A percentile compares a stretch with the other conserved stretches of the same genome.
Conservation (phyloP, 2,329 filamentous ascomycete genomes). For the Fusarium chlamydosporum region DNA sequence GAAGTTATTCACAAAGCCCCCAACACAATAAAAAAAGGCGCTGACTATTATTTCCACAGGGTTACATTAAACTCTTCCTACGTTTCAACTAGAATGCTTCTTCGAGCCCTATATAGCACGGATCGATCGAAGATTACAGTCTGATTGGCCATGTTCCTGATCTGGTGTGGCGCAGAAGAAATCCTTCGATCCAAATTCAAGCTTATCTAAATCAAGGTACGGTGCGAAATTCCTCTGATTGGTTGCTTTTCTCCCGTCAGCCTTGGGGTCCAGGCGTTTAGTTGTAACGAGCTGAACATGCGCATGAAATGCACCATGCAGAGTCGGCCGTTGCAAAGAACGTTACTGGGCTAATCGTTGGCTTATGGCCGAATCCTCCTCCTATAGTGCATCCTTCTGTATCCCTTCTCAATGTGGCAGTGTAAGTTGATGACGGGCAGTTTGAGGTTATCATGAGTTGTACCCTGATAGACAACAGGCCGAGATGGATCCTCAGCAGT, state of each 20-base stretch:
- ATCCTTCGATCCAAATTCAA: slow-evolving; percentile 6
- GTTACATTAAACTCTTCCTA: not conserved
- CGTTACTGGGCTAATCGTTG: not conserved
- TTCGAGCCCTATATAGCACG: too few species aligned
- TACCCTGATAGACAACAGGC: rapidly evolving
- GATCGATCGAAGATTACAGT: not conserved
- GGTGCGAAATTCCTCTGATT: slow-evolving; percentile 1
- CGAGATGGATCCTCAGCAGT: rapidly evolving
- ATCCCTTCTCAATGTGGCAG: not conserved
- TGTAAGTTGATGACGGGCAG: not conserved
- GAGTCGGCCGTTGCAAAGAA: too few species aligned
- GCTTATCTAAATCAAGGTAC: slow-evolving; percentile 5
- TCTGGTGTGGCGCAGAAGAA: slow-evolving; percentile 1
- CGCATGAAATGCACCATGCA: not conserved
- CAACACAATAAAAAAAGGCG: not conserved
- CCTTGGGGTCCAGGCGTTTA: not conserved
- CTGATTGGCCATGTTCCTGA: not conserved
- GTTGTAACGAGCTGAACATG: not conserved
- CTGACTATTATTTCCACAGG: not conserved
- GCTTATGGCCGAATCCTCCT: not conserved
- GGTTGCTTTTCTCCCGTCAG: not conserved
- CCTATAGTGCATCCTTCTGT: slow-evolving; percentile 4
- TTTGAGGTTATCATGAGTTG: not conserved
- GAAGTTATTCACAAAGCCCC: not conserved
- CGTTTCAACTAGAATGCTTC: not conserved